Percentiles rank a stretch among this genome's conserved stretches.
These are phyloP conservation scores for Thuja plicata DNA, from an alignment of 83 land plant genomes.

Conservation along the genomic window DNA sequence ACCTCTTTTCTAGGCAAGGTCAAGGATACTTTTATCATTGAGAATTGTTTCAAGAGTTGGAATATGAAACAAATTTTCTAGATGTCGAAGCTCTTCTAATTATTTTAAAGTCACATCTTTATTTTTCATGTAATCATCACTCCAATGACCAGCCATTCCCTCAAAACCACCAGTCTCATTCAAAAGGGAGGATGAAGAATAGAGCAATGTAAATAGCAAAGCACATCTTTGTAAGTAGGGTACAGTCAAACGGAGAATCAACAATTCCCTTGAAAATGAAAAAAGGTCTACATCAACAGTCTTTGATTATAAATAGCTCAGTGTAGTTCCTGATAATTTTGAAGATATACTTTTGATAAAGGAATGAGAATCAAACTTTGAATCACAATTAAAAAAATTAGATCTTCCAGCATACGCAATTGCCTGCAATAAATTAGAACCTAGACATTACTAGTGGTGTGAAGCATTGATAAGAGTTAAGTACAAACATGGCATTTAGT, in stretches of 20 bases:
- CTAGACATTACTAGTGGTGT: neutral
- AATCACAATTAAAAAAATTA: neutral
- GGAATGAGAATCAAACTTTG: neutral
- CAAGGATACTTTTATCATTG: slow-evolving; percentile 46
- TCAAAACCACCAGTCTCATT: slow-evolving; percentile 35
- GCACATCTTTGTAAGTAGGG: slow-evolving; percentile 88
- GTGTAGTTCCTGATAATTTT: neutral
- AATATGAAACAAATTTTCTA: no score
- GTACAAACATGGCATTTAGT: neutral
- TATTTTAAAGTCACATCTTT: slow-evolving; percentile 27
- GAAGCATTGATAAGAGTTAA: neutral
- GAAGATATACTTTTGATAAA: slow-evolving; percentile 3
- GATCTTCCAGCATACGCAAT: slow-evolving; percentile 23
- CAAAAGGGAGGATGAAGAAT: slow-evolving; percentile 35
- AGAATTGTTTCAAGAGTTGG: slow-evolving; percentile 53
- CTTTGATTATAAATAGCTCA: slow-evolving; percentile 1
- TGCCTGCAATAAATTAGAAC: slow-evolving; percentile 20
- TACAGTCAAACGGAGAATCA: slow-evolving; percentile 65
- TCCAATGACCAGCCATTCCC: no score
- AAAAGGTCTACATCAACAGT: slow-evolving; percentile 27
- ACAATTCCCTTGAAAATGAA: slow-evolving; percentile 41
- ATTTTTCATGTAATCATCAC: slow-evolving; percentile 22
- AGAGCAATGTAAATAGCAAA: slow-evolving; percentile 65
- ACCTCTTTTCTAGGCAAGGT: slow-evolving; percentile 36
- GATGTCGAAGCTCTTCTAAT: slow-evolving; percentile 50